Base-by-base conservation (phyloP, 192 early-diverging fungal genomes). In the Podila verticillata region DNA sequence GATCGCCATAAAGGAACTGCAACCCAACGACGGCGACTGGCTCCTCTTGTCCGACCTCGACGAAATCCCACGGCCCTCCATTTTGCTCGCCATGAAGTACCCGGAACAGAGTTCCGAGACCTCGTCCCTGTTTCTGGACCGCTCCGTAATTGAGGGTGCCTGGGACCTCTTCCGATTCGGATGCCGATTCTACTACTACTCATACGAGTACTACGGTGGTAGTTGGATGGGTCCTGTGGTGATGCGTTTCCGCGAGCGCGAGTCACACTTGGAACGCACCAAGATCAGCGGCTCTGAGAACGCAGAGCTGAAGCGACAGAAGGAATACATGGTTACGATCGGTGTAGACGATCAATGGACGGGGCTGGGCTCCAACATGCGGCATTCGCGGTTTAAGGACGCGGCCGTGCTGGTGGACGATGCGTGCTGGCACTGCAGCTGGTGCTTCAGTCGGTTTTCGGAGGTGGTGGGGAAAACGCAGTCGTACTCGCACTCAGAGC, bases 181-280 rank as follows among this genome's bases (percentile, higher is more conserved):
- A 26, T 63, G 68, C 34, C 59, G 61, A 26, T 70, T 63, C 29
- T 70, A 63, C 32, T 63, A 70, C 60, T 63, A 63, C 31, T 70
- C 68, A 1, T 70, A 34, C 24, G 68, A 70, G 35, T 70, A 60
- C 34, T 60, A 60, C 26, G 29, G 63, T 4, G 47, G 30, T 4
- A 47, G 30, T 7, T 70, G 68, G 68, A 56, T 34, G 10, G 61
- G 68, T 4, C 60, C 61, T 17, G 61, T 70, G 19, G 32, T 63
- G 10, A 30, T 54, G 9, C 61, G 60, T 5, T 70, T 54, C 34
- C 68, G 68, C 5, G 48, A n/a, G 13, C 28, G 29, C 6, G 59
- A 19, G 22, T 70, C 47, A 6, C 26, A 19, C 20, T 10, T n/a
- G n/a, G n/a, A 19, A 12, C 51, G 22, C 19, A 7, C 22, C 2